phyloP scores from a whole-genome alignment of 768 basidiomycete genomes.

The Amanita fuliginea region DNA sequence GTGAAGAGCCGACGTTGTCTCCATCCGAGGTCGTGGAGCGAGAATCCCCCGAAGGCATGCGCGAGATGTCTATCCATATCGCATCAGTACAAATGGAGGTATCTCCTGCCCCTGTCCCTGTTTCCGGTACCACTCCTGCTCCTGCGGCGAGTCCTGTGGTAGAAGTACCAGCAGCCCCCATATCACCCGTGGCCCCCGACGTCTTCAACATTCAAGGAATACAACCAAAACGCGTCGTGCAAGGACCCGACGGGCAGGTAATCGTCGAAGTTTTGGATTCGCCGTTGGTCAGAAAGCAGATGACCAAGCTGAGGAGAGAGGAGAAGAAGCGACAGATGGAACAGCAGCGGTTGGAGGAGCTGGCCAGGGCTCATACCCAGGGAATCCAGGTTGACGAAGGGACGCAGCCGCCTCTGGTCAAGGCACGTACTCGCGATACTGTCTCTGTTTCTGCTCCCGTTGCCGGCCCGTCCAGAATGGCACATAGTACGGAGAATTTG shows the following conservation, averaged over 20 bases:
- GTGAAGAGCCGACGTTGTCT: neutral
- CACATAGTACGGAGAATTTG: neutral
- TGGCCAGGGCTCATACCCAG: neutral
- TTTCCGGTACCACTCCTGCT: neutral
- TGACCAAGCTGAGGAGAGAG: conserved; percentile 35
- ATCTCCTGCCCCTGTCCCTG: neutral
- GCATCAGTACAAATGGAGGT: neutral
- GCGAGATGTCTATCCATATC: neutral
- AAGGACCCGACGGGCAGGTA: conserved; percentile 33
- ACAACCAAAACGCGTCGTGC: conserved; percentile 16
- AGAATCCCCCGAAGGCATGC: neutral
- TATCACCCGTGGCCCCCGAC: conserved; percentile 1
- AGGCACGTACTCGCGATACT: neutral
- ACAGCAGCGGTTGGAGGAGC: conserved; percentile 12
- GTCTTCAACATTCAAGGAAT: conserved; percentile 9
- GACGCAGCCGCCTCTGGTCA: neutral
- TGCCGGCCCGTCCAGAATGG: conserved; percentile 1
- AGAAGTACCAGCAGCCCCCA: neutral
- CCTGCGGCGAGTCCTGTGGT: neutral
- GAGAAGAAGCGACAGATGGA: conserved; percentile 18
- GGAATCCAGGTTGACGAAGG: neutral
- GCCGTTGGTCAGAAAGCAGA: conserved; percentile 53
- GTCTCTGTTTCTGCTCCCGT: conserved; percentile 4
- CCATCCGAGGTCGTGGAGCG: neutral
- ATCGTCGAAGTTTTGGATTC: conserved; percentile 68